Evolutionary conservation across 176 grass and related monocot genomes (phyloP).

Genomic region (Musa schizocarpa): DNA sequence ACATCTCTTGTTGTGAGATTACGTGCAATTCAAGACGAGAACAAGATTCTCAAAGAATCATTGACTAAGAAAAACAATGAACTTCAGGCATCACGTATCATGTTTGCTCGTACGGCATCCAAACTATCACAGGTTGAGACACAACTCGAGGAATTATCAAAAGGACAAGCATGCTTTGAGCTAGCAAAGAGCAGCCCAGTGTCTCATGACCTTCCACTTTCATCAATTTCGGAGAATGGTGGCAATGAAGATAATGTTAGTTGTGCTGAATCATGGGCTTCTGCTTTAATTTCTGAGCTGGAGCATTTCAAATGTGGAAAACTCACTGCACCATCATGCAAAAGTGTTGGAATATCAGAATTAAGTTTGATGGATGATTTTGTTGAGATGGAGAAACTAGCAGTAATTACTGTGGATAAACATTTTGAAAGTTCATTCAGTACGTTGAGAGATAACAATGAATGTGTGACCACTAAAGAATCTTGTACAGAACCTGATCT

Average conservation of each 20-base stretch:
- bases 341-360: slow-evolving; percentile 69
- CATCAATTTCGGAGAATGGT: slow-evolving; percentile 39
- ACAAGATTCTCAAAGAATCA: slow-evolving; percentile 80
- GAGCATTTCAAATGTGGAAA: slow-evolving; percentile 81
- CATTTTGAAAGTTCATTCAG: slow-evolving; percentile 7
- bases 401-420: slow-evolving; percentile 36
- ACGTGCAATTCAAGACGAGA: slow-evolving; percentile 53
- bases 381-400: slow-evolving; percentile 85
- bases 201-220: slow-evolving; percentile 31
- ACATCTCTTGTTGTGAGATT: slow-evolving; percentile 59
- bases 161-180: slow-evolving; percentile 24
- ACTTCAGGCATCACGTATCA: slow-evolving; percentile 45
- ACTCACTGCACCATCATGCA: slow-evolving; percentile 45
- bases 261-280: slow-evolving; percentile 76
- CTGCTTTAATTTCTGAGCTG: slow-evolving; percentile 78
- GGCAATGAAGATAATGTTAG: slow-evolving; percentile 58
- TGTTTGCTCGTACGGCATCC: slow-evolving; percentile 48
- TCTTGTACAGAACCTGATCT: slow-evolving; percentile 25
- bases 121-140: slow-evolving; percentile 65
- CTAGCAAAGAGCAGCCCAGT: slow-evolving; percentile 34
- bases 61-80: slow-evolving; percentile 61
- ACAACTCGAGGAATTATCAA: slow-evolving; percentile 50
- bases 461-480: slow-evolving; percentile 25
- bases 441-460: slow-evolving; percentile 17
- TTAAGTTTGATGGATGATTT: slow-evolving; percentile 98